Percentiles rank a stretch among this genome's conserved stretches.
Evolutionary conservation across 257 asterid genomes (phyloP).

Genomic region (Capsicum pubescens): DNA sequence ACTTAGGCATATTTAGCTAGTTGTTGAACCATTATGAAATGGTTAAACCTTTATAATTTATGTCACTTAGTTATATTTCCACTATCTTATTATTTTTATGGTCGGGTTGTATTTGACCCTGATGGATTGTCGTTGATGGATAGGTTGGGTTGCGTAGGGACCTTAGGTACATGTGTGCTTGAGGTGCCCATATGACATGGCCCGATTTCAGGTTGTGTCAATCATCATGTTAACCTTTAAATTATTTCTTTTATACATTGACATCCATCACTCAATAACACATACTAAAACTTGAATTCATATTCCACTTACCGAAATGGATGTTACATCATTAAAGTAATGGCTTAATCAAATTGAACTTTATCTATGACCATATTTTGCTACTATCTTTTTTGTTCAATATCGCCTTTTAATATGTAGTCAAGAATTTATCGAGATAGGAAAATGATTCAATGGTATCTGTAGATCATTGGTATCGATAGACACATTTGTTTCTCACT

Average conservation of each 20-base stretch:
- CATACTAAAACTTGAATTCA: not conserved
- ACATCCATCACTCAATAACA: slow-evolving; percentile 8
- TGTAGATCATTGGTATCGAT: not conserved
- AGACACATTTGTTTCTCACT: not conserved
- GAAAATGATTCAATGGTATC: not conserved
- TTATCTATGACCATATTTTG: not conserved
- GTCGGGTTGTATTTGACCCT: too few species aligned
- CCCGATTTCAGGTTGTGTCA: too few species aligned
- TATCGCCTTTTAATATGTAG: not conserved
- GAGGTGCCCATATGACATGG: too few species aligned
- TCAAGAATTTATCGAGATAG: not conserved
- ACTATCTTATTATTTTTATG: too few species aligned
- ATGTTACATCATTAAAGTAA: not conserved
- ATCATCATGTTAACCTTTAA: not conserved
- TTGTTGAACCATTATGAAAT: too few species aligned
- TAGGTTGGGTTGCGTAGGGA: too few species aligned
- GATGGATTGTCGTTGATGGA: too few species aligned
- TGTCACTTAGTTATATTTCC: too few species aligned
- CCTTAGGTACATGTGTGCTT: too few species aligned
- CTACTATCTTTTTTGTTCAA: not conserved
- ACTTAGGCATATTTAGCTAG: too few species aligned
- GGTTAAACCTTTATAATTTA: too few species aligned
- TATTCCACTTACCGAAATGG: not conserved
- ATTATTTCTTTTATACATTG: not conserved
- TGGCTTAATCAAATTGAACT: slow-evolving; percentile 6